Percentiles rank a stretch among this genome's conserved stretches.
Conservation (phyloP, 2,329 filamentous ascomycete species). For the Elsinoe arachidis region DNA sequence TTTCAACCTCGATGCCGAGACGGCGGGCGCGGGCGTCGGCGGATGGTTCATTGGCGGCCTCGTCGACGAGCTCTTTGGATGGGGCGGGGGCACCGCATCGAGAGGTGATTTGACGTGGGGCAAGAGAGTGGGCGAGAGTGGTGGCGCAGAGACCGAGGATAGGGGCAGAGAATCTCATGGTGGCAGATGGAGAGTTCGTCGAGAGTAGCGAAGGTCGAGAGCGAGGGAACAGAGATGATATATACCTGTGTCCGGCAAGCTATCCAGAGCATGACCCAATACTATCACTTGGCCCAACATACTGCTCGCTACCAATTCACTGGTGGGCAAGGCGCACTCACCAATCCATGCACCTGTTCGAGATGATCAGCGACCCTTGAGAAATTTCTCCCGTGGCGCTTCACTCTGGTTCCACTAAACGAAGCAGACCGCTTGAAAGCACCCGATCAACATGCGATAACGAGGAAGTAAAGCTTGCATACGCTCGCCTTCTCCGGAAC, state of each 20-base stretch:
- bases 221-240: background rate
- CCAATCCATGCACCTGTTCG: background rate
- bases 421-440: background rate
- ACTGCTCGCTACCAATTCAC: background rate
- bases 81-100: slow-evolving; percentile 4
- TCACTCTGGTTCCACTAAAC: background rate
- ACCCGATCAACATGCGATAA: slow-evolving; percentile 4
- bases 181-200: background rate
- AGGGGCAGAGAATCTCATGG: background rate
- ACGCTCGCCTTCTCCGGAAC: no score
- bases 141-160: slow-evolving; percentile 6
- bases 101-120: slow-evolving; percentile 4
- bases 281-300: background rate
- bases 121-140: slow-evolving; percentile 3
- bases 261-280: background rate
- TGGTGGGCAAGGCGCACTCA: background rate
- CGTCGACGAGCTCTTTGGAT: background rate
- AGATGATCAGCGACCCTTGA: background rate
- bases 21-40: background rate
- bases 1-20: slow-evolving; percentile 18
- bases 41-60: slow-evolving; percentile 4
- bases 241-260: background rate
- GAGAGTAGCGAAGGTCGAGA: background rate
- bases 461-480: background rate
- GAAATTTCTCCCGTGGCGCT: background rate